These are phyloP conservation scores for Tricholoma bakamatsutake DNA, from an alignment of 768 basidiomycete species.

Conservation along the genomic window DNA sequence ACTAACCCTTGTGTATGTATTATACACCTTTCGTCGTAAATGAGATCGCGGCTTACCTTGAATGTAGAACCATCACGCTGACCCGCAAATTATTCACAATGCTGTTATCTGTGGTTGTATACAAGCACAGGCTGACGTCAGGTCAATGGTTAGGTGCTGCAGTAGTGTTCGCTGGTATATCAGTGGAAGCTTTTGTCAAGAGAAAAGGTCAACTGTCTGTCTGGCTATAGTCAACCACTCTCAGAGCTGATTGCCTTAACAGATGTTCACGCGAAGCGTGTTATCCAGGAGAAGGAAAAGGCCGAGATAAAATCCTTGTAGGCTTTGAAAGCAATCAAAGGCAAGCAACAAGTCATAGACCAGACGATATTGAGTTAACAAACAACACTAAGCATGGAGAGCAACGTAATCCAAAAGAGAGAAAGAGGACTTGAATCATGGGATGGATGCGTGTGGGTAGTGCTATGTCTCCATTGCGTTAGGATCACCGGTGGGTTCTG, in stretches of 20 bases:
- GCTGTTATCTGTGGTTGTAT: conserved; percentile 90
- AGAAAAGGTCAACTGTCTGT: conserved; percentile 56
- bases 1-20: conserved; percentile 71
- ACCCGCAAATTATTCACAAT: conserved; percentile 98
- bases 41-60: conserved; percentile 5
- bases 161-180: conserved; percentile 94
- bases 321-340: conserved; percentile 9
- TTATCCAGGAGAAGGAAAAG: conserved; percentile 79
- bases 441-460: conserved; percentile 1
- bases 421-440: neutral
- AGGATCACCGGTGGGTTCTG: conserved; percentile 28
- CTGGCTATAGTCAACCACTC: conserved; percentile 8
- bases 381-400: neutral
- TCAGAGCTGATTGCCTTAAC: conserved; percentile 5
- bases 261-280: conserved; percentile 79
- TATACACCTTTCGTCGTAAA: neutral
- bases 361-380: neutral
- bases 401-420: neutral
- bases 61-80: conserved; percentile 80
- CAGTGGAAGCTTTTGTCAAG: conserved; percentile 88
- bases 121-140: conserved; percentile 73
- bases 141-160: conserved; percentile 94
- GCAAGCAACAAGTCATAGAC: neutral
- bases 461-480: conserved; percentile 46
- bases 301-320: conserved; percentile 77